Evolutionary conservation across 2,329 filamentous ascomycete genomes (phyloP), one percentile per base, ranked within the genome.

Genomic region (Ophiocordyceps australis): DNA sequence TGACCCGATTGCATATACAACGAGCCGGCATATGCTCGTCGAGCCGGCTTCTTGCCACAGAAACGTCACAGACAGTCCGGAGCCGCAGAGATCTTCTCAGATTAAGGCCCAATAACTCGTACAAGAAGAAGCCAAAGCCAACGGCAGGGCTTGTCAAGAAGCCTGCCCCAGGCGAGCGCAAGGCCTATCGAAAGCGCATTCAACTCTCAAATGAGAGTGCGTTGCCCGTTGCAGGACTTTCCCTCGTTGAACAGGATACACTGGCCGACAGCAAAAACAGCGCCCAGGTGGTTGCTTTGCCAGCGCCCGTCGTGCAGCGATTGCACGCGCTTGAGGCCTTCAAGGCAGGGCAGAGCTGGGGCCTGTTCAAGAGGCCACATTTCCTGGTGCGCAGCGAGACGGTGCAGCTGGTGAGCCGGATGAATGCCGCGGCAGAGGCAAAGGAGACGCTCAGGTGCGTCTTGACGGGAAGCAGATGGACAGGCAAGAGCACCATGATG

Each of bases 201-300:
- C 73, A 91, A 31, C 70, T 98, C 32, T 86, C 77, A 59, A 98
- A 95, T 55, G 78, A 80, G 50, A 95, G 93, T 54, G 89, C 89
- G 25, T 57, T 94, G 20, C 69, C 75, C 31, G 76, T 95, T 7
- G 45, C 59, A 14, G 77, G 70, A 9, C 59, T 92, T 37, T 53
- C 62, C 31, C 63, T 74, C 25, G 43, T 92, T 28, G 60, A 52
- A 9, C 45, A 52, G 8, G 55, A 63, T 33, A 65, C 61, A 22
- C 54, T 75, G 51, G 49, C 62, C 12, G 55, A 63, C 28, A 50
- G 55, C 17, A 56, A 59, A 18, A 63, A 66, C 26, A 54, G 64
- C 8, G 81, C 78, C 19, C 64, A 64, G 32, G 65, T 95, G 17
- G 54, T 82, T 27, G 67, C 67, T 2, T 51, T 95, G 16, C 71